Conservation (phyloP, 2,329 filamentous ascomycete genomes). For the Colletotrichum salicis region DNA sequence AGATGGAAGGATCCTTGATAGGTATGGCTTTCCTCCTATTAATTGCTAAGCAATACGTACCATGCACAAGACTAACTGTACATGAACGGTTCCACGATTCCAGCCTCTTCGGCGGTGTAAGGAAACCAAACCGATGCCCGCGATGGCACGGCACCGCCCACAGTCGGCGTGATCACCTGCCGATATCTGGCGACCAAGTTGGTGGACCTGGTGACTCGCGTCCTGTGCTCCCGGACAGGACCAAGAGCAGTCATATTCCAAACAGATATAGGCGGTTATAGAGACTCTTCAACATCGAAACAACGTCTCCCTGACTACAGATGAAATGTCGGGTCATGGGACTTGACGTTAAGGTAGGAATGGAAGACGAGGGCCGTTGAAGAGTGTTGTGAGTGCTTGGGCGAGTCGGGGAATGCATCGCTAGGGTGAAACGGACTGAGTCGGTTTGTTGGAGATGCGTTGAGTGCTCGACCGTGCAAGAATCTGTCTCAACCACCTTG, state of each 20-base stretch:
- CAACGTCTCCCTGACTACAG: neutral
- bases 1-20: neutral
- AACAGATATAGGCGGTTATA: neutral
- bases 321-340: neutral
- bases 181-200: slow-evolving; percentile 14
- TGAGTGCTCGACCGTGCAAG: slow-evolving; percentile 17
- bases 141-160: slow-evolving; percentile 20
- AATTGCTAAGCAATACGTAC: neutral
- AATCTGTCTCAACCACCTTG: slow-evolving; percentile 10
- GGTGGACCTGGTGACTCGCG: slow-evolving; percentile 25
- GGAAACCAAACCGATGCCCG: neutral
- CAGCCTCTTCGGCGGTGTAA: slow-evolving; percentile 13
- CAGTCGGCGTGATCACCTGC: slow-evolving; percentile 26
- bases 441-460: slow-evolving; percentile 17
- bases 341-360: neutral
- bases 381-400: neutral
- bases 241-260: neutral
- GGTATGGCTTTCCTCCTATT: neutral
- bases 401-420: slow-evolving; percentile 23
- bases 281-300: neutral
- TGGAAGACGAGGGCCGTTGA: slow-evolving; percentile 12
- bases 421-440: slow-evolving; percentile 32
- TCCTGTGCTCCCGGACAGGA: slow-evolving; percentile 5
- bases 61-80: neutral
- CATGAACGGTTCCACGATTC: neutral